Percentiles rank a stretch among this genome's conserved stretches.
phyloP scores from a whole-genome alignment of 352 stramenopile species.

The Globisporangium heterothallicum region DNA sequence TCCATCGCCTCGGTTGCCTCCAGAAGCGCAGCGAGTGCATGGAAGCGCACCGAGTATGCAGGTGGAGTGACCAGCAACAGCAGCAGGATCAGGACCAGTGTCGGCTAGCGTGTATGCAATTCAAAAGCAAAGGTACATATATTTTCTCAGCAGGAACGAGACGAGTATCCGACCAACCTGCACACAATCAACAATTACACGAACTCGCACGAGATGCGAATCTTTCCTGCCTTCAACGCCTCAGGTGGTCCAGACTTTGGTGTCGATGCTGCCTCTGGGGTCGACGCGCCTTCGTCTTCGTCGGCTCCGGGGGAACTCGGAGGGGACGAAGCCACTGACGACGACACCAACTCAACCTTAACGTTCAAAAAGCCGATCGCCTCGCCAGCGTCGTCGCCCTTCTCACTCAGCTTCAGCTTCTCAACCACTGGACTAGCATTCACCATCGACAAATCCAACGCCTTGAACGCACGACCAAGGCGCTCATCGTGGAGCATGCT shows the following conservation, averaged over 20 bases:
- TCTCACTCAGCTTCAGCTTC: constrained; percentile 15
- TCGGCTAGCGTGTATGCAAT: too few relatives aligned
- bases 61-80: too few relatives aligned
- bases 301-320: neutral
- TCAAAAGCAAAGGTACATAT: too few relatives aligned
- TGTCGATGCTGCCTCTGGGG: constrained; percentile 2
- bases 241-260: constrained; percentile 1
- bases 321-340: constrained; percentile 3
- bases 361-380: constrained; percentile 18
- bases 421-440: neutral
- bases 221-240: constrained; percentile 18
- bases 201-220: constrained; percentile 20
- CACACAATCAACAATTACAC: constrained; percentile 13
- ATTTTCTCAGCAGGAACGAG: too few relatives aligned
- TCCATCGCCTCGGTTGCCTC: too few relatives aligned
- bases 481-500: constrained; percentile 46
- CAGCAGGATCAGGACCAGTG: too few relatives aligned
- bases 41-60: too few relatives aligned
- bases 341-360: constrained; percentile 21
- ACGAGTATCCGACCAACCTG: too few relatives aligned
- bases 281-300: constrained; percentile 1
- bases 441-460: constrained; percentile 10
- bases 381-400: constrained; percentile 18
- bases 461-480: constrained; percentile 23
- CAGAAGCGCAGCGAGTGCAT: too few relatives aligned